Percentiles rank a stretch among this genome's conserved stretches.
Conservation (phyloP, 345 rosid species). For the Orychophragmus violaceus region DNA sequence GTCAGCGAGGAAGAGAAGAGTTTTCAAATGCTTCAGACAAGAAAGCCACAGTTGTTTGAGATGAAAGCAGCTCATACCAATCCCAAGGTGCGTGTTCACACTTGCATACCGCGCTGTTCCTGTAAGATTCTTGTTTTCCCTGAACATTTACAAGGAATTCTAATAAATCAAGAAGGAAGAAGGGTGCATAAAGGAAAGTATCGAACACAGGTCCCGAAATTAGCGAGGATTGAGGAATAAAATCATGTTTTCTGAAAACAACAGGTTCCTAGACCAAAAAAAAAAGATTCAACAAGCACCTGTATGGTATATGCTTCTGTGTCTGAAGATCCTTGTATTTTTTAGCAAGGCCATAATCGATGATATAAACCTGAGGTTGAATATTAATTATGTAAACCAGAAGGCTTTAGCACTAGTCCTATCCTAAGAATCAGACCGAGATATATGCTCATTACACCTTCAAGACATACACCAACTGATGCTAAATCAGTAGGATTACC, state of each 20-base stretch:
- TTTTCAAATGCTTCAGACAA: conserved; percentile 1
- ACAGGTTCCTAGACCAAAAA: too few species aligned
- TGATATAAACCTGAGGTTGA: conserved; percentile 28
- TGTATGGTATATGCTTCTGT: conserved; percentile 35
- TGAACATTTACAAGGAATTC: conserved; percentile 21
- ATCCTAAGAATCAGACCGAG: neutral
- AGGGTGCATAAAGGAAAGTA: neutral
- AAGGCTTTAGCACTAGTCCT: neutral
- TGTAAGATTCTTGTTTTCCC: conserved; percentile 93
- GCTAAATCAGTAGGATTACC: conserved; percentile 37
- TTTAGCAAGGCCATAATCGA: conserved; percentile 35
- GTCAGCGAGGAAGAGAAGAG: conserved; percentile 3
- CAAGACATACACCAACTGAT: neutral
- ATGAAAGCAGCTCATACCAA: conserved; percentile 43
- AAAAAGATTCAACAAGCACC: too few species aligned
- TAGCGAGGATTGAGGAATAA: neutral
- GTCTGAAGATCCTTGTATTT: conserved; percentile 31
- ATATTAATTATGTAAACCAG: neutral
- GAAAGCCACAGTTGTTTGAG: neutral
- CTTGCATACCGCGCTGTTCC: conserved; percentile 98
- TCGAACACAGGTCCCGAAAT: neutral
- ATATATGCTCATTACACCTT: neutral
- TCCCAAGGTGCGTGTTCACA: conserved; percentile 93
- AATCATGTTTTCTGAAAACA: too few species aligned
- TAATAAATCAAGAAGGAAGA: neutral